Evolutionary conservation across 1,284 basidiomycete genomes (phyloP).

Genomic region (Puccinia coronata): DNA sequence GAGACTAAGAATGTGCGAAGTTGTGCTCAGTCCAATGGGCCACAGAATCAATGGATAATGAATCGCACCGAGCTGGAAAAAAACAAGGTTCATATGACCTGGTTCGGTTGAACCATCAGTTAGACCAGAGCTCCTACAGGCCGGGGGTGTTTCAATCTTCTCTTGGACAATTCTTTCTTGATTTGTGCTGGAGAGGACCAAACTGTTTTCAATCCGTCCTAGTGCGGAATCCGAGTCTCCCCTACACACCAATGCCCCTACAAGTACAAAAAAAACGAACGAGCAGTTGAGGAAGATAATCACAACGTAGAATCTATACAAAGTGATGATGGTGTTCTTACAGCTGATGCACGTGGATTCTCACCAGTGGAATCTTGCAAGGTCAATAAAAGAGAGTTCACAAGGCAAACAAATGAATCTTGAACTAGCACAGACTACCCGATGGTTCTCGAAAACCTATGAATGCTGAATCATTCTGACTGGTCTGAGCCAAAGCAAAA

Average conservation of each 20-base stretch:
- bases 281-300: neutral
- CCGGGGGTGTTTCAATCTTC: neutral
- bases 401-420: neutral
- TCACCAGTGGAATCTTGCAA: slow-evolving; percentile 1
- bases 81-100: neutral
- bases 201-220: neutral
- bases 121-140: neutral
- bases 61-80: neutral
- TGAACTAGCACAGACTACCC: too few species aligned
- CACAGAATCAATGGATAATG: too few species aligned
- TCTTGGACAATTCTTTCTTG: slow-evolving; percentile 15
- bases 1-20: too few species aligned
- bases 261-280: neutral
- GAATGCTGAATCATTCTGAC: neutral
- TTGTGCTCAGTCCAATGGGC: too few species aligned
- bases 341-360: neutral
- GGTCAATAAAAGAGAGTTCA: neutral
- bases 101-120: neutral
- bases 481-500: neutral
- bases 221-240: neutral
- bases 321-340: neutral
- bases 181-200: neutral
- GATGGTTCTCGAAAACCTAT: slow-evolving; percentile 18
- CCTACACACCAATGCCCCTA: neutral
- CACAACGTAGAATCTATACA: neutral